Evolutionary conservation across 2,329 filamentous ascomycete genomes (phyloP), one percentile per base, ranked within the genome.

Genomic region (Fusarium nygamai): DNA sequence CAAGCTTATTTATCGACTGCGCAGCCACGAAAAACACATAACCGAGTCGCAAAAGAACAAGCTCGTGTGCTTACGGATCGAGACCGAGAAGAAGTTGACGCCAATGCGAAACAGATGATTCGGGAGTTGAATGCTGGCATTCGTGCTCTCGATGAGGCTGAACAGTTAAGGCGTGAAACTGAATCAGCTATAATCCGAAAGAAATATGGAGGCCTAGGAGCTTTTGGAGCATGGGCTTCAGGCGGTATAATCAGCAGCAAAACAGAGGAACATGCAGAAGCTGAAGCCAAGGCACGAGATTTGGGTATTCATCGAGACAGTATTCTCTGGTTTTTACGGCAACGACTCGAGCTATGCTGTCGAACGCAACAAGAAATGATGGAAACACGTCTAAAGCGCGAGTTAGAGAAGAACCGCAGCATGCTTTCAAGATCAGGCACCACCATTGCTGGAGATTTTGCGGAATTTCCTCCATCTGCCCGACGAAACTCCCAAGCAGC

Each of bases 1-100:
- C 94, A 95, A 77, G 91, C 95, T 67, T 99, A 99, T 84, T 93
- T 99, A 59, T 96, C 95, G 38, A 95, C 93, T 29, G 90, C 92
- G 11, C 89, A 90, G 72, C 89, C 92, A 29, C 89, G 91, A 73
- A 84, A 88, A 80, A 83, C 87, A 56, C 86, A 90, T 72, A 85
- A 86, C 34, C 84, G 85, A 62, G 78, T 82, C 61, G 81, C 86
- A 58, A 84, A 87, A 67, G 85, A 85, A 78, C 80, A 85, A 78
- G 75, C 83, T 57, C 83, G 88, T 60, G 87, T 90, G 64, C 88
- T 98, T 46, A 96, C 92, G 50, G 94, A 98, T 80, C 86, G 89
- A 24, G 92, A 98, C 79, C 92, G 95, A 76, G 94, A 97, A 80
- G 90, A 94, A 67, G 93, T 98, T 76, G 96, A 98, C 80, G 92